Evolutionary conservation across 768 basidiomycete genomes (phyloP), one percentile per base, ranked within the genome.

Genomic region (Lentinula guzmanii): DNA sequence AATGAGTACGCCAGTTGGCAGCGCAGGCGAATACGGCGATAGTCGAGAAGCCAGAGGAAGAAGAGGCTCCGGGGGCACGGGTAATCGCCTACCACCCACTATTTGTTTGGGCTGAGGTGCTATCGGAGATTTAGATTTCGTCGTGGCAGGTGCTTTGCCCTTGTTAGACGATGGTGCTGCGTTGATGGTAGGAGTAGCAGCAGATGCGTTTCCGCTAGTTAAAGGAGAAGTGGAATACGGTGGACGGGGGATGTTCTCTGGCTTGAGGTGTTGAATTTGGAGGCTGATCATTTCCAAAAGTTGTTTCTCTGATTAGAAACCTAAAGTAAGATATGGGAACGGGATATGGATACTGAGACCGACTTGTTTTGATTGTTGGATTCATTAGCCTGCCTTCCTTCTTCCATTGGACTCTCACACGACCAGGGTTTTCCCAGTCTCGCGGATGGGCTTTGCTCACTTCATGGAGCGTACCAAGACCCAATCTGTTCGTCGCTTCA

Each of bases 371-470:
- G 68, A 93, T 86, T n/a, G 71, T 69, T 2, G 82, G 77, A 67
- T 92, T 89, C 62, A 89, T 74, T 8, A 89, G 77, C 54, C 73
- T 71, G 1, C 81, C 91, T 62, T 92, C 88, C 71, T 88, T 89
- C 81, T 91, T 93, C 89, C 90, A 93, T 69, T 91, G 91, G 24
- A 98, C 91, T 65, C 93, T 85, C 62, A 99, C 93, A 28, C 96
- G 84, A 8, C 96, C 96, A 0, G 96, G 96, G 71, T 99, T 99
- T 69, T 91, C 95, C 96, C 96, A 99, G 72, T 99, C 96, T 56
- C 92, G 84, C 10, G 96, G 96, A 69, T 99, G 96, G 31, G 84
- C 78, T 73, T 95, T 98, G 69, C 85, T 82, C 41, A 93, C 91
- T 77, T 98, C 95, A 66, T 95, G 93, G 4, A 97, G 79, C 2